Evolutionary conservation across 108 stramenopile genomes (phyloP).

Genomic region (Aureococcus anophagefferens): DNA sequence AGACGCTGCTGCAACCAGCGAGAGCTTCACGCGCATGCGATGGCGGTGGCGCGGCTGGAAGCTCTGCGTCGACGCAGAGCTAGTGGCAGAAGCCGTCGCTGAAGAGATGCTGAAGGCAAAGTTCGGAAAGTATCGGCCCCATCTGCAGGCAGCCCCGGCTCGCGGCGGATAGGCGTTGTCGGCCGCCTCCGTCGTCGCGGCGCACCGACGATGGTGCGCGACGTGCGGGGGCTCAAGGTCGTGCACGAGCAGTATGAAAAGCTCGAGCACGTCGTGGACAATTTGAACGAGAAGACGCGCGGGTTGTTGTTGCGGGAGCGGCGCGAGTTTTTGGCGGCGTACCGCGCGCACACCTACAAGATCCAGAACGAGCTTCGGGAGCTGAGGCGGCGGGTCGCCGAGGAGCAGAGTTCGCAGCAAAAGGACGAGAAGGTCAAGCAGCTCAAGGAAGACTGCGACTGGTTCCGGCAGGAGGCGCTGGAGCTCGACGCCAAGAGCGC

Average conservation of each 20-base stretch:
- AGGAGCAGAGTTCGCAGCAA: conserved; percentile 25
- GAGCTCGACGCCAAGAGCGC: conserved; percentile 31
- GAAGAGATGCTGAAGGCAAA: too few species aligned
- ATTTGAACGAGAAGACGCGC: neutral
- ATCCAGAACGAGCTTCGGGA: conserved; percentile 45
- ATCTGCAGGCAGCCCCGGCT: too few species aligned
- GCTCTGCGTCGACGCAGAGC: too few species aligned
- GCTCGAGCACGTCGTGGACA: neutral
- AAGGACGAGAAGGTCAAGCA: conserved; percentile 35
- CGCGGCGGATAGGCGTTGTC: too few species aligned
- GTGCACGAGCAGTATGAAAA: neutral
- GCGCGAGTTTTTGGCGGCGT: conserved; percentile 40
- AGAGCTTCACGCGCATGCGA: too few species aligned
- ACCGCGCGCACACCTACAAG: conserved; percentile 48
- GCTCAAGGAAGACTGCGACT: conserved; percentile 36
- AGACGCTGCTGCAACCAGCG: too few species aligned
- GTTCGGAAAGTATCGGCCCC: too few species aligned
- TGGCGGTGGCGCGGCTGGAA: too few species aligned
- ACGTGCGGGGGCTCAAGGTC: too few species aligned
- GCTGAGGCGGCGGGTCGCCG: conserved; percentile 27
- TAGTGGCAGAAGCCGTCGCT: too few species aligned
- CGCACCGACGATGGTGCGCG: too few species aligned
- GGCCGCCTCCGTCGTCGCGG: too few species aligned
- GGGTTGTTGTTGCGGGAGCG: neutral
- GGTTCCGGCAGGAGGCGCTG: conserved; percentile 46